Percentiles rank a stretch among this genome's conserved stretches.
Evolutionary conservation across 495 filamentous ascomycete genomes (phyloP).

Genomic region (Paragyromitra xinjiangensis): DNA sequence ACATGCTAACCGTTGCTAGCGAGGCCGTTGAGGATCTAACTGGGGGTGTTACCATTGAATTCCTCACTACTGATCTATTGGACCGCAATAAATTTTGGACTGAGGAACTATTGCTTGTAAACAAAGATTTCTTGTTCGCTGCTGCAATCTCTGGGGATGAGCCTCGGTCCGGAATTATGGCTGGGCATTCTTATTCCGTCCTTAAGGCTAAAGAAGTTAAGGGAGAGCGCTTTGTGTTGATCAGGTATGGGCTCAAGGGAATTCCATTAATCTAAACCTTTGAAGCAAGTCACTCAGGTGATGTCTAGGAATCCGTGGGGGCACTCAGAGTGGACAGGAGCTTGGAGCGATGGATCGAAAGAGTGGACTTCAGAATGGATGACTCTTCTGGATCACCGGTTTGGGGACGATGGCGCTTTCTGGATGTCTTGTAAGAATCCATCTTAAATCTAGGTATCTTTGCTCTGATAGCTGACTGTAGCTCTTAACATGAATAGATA

Average conservation of each 20-base stretch:
- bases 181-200: slow-evolving; percentile 89
- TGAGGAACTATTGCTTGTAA: slow-evolving; percentile 83
- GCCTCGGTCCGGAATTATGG: slow-evolving; percentile 74
- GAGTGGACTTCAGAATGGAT: slow-evolving; percentile 94
- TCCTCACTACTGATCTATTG: slow-evolving; percentile 82
- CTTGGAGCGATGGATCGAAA: slow-evolving; percentile 81
- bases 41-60: slow-evolving; percentile 84
- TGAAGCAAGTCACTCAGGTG: slow-evolving; percentile 42
- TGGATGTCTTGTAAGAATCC: slow-evolving; percentile 65
- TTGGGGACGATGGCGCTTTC: slow-evolving; percentile 85
- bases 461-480: neutral
- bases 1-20: slow-evolving; percentile 58
- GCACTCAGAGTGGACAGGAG: slow-evolving; percentile 78
- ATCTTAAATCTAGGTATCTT: slow-evolving; percentile 9
- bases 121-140: slow-evolving; percentile 84
- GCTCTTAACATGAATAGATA: slow-evolving; percentile 61
- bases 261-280: neutral
- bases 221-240: slow-evolving; percentile 74
- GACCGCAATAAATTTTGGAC: slow-evolving; percentile 90
- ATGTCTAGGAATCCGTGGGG: slow-evolving; percentile 82
- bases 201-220: slow-evolving; percentile 82
- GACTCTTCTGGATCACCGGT: slow-evolving; percentile 76
- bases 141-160: slow-evolving; percentile 56
- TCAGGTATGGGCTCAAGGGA: slow-evolving; percentile 62
- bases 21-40: slow-evolving; percentile 95